Conservation (phyloP, 148 eudicot species). For the Diospyros kaki region DNA sequence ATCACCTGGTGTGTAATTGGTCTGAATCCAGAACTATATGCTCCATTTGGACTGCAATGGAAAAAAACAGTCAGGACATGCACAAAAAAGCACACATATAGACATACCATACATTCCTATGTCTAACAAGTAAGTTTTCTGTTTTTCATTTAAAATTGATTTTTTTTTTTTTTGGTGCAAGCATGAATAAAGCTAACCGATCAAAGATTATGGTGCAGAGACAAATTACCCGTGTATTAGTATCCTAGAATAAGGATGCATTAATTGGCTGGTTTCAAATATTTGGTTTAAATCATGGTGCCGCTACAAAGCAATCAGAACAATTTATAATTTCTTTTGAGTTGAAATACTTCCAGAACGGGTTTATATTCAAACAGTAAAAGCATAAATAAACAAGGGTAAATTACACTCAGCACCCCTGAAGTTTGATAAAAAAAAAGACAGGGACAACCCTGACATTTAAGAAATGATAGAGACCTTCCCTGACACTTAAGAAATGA, state of each 20-base stretch:
- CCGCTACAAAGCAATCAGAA: neutral
- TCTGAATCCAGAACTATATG: conserved; percentile 91
- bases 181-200: neutral
- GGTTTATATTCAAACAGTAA: neutral
- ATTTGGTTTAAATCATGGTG: neutral
- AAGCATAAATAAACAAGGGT: neutral
- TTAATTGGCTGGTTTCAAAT: neutral
- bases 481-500: too few relatives aligned
- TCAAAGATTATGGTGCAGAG: neutral
- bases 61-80: conserved; percentile 10
- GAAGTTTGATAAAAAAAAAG: too few relatives aligned
- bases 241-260: neutral
- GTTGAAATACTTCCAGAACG: neutral
- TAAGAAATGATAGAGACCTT: too few relatives aligned
- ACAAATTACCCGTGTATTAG: neutral
- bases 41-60: conserved; percentile 87
- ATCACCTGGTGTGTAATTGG: conserved; percentile 99
- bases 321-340: neutral
- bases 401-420: too few relatives aligned
- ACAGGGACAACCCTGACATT: too few relatives aligned
- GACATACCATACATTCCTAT: neutral
- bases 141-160: too few relatives aligned
- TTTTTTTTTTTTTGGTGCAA: neutral
- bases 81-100: neutral
- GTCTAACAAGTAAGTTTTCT: too few relatives aligned